Evolutionary conservation across 768 basidiomycete genomes (phyloP).

Genomic region (Phlegmacium glaucopus): DNA sequence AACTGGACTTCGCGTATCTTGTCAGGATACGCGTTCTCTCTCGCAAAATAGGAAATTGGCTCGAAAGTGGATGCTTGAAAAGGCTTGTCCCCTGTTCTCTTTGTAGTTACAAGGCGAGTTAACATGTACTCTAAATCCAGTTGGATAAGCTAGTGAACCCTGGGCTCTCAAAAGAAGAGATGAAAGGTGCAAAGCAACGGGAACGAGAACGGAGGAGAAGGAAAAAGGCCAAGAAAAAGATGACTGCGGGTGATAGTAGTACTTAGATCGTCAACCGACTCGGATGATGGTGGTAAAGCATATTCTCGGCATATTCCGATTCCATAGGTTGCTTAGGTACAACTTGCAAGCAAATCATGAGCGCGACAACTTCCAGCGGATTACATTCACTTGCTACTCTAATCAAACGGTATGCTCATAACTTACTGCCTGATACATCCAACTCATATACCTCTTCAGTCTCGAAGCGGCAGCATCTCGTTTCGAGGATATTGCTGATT

Average conservation of each 20-base stretch:
- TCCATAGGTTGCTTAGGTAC: no score
- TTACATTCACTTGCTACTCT: slow-evolving; percentile 77
- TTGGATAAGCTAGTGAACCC: slow-evolving; percentile 72
- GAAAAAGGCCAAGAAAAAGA: slow-evolving; percentile 79
- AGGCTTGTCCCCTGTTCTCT: slow-evolving; percentile 48
- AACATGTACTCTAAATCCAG: slow-evolving; percentile 35
- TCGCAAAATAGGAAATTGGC: slow-evolving; percentile 77
- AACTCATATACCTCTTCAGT: slow-evolving; percentile 40
- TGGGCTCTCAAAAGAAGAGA: slow-evolving; percentile 67
- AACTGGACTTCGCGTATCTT: slow-evolving; percentile 80
- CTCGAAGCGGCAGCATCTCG: slow-evolving; percentile 92
- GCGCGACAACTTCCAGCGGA: slow-evolving; percentile 41
- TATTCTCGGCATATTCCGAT: slow-evolving; percentile 18
- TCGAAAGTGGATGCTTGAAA: slow-evolving; percentile 68
- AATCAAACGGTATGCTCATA: slow-evolving; percentile 64
- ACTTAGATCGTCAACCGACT: slow-evolving; percentile 9
- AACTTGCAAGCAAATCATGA: no score
- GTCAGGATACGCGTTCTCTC: slow-evolving; percentile 87
- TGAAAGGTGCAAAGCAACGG: slow-evolving; percentile 67
- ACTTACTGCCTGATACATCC: slow-evolving; percentile 4
- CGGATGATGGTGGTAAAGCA: slow-evolving; percentile 1
- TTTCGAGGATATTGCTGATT: slow-evolving; percentile 82
- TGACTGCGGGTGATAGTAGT: slow-evolving; percentile 24
- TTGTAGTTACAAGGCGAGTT: slow-evolving; percentile 9
- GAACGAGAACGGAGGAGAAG: slow-evolving; percentile 71